These are phyloP conservation scores for Lasiodiplodia gonubiensis DNA, from an alignment of 2,329 filamentous ascomycete genomes.

Conservation along the genomic window DNA sequence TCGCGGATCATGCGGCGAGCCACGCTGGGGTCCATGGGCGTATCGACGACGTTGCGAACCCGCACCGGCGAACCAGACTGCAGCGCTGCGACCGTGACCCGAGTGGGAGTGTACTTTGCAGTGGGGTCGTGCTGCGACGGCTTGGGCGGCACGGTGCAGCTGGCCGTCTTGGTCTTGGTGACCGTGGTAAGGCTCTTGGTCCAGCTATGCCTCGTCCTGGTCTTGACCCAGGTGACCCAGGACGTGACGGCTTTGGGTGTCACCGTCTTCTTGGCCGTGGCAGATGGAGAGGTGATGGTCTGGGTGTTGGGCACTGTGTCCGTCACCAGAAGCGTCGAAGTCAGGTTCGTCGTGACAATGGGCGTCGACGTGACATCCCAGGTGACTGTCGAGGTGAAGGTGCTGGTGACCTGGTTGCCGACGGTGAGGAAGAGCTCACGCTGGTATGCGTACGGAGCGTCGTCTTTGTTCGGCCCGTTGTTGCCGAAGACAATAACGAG, in stretches of 20 bases:
- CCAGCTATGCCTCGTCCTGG: slow-evolving; percentile 31
- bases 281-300: slow-evolving; percentile 41
- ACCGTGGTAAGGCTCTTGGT: slow-evolving; percentile 38
- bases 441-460: slow-evolving; percentile 53
- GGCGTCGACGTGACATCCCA: slow-evolving; percentile 41
- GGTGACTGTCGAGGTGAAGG: slow-evolving; percentile 42
- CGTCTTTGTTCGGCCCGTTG: slow-evolving; percentile 45
- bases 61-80: not conserved
- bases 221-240: slow-evolving; percentile 38
- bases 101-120: slow-evolving; percentile 44
- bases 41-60: slow-evolving; percentile 8
- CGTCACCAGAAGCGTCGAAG: slow-evolving; percentile 36
- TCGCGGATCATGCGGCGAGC: slow-evolving; percentile 43
- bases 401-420: slow-evolving; percentile 41
- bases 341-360: slow-evolving; percentile 35
- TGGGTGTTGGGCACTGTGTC: slow-evolving; percentile 38
- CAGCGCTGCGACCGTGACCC: slow-evolving; percentile 37
- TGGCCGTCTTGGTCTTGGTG: slow-evolving; percentile 45
- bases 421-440: slow-evolving; percentile 46
- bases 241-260: slow-evolving; percentile 40
- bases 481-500: slow-evolving; percentile 53
- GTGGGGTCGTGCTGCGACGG: slow-evolving; percentile 43
- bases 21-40: slow-evolving; percentile 31
- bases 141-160: slow-evolving; percentile 45
- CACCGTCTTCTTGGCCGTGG: slow-evolving; percentile 43